Conservation (phyloP, 139 green algal species). For the Chlamydomonas incerta region DNA sequence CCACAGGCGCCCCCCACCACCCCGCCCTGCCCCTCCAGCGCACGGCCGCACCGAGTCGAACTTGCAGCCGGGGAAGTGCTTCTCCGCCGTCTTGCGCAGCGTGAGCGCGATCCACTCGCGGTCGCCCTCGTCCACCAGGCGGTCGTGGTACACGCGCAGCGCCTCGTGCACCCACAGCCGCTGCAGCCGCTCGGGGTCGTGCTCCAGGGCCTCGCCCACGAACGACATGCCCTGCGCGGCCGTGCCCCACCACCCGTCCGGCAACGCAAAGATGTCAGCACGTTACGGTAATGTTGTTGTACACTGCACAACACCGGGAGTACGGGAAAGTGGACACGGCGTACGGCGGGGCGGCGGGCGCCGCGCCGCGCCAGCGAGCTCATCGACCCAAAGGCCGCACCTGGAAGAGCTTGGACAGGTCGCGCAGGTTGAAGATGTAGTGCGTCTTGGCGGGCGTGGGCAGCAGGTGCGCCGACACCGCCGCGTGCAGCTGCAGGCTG, state of each 20-base stretch:
- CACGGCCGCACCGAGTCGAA: conserved; percentile 36
- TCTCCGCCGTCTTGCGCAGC: conserved; percentile 12
- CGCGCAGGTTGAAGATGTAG: conserved; percentile 87
- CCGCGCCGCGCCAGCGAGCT: no score
- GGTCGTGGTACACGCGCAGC: conserved; percentile 79
- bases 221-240: conserved; percentile 38
- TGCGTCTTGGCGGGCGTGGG: conserved; percentile 80
- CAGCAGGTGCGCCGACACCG: conserved; percentile 62
- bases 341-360: no score
- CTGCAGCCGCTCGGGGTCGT: conserved; percentile 9
- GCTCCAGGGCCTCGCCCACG: conserved; percentile 31
- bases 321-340: no score
- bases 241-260: no score
- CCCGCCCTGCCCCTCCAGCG: no score
- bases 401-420: conserved; percentile 80
- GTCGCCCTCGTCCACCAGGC: conserved; percentile 74
- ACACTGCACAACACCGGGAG: no score
- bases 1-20: no score
- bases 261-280: no score
- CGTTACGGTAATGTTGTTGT: no score
- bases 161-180: conserved; percentile 46
- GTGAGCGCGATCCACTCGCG: conserved; percentile 61
- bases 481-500: conserved; percentile 69
- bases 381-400: no score
- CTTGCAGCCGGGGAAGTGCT: conserved; percentile 17